Evolutionary conservation across 208 protist genomes (phyloP).

Genomic region (Angomonas desouzai): DNA sequence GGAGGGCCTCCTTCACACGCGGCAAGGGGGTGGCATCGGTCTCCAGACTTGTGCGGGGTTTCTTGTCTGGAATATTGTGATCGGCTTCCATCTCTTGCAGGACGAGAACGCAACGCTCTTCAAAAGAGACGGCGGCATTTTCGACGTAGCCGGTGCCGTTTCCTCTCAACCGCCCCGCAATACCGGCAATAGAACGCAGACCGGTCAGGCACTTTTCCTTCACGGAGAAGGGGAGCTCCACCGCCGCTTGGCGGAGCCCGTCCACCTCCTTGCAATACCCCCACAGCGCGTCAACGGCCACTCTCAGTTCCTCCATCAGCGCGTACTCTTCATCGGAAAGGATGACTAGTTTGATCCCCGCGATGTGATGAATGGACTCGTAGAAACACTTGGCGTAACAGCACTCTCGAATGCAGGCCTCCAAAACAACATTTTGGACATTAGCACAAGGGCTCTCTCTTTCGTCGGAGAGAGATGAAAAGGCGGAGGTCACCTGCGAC

Average conservation of each 20-base stretch:
- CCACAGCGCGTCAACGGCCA: conserved; percentile 51
- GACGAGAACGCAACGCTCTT: not conserved
- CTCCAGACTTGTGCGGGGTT: not conserved
- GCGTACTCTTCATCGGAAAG: conserved; percentile 8
- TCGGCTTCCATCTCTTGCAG: not conserved
- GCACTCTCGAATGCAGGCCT: conserved; percentile 23
- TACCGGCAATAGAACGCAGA: conserved; percentile 19
- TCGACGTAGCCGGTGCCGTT: conserved; percentile 12
- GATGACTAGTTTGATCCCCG: conserved; percentile 37
- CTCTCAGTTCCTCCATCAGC: conserved; percentile 38
- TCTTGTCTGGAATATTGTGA: not conserved
- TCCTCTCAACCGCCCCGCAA: conserved; percentile 24
- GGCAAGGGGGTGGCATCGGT: not conserved
- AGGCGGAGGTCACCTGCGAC: not conserved
- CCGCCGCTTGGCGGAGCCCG: conserved; percentile 22
- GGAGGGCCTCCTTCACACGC: not conserved
- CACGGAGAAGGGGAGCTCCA: conserved; percentile 24
- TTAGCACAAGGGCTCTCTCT: not conserved
- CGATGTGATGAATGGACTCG: conserved; percentile 52
- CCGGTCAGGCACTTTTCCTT: conserved; percentile 17
- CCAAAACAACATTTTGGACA: not conserved
- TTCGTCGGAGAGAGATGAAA: not conserved
- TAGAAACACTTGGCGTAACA: conserved; percentile 48
- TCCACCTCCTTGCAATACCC: conserved; percentile 41
- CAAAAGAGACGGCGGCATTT: conserved; percentile 16